Conservation (phyloP, 305 asterid species). For the Plantago lanceolata region DNA sequence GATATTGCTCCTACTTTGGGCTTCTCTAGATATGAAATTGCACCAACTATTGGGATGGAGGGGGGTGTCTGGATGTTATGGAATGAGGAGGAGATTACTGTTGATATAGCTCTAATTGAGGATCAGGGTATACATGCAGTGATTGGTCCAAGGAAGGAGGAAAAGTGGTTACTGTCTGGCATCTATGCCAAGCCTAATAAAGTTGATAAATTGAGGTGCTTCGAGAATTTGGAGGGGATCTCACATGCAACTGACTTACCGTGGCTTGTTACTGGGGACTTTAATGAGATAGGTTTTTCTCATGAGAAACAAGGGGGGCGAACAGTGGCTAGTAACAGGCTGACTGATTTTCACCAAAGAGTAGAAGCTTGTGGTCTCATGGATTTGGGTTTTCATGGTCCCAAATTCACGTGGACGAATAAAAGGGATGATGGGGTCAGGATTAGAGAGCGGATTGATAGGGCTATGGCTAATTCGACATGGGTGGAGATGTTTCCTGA, state of each 20-base stretch:
- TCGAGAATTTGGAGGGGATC: background rate
- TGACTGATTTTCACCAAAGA: background rate
- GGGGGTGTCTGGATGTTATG: slow-evolving; percentile 6
- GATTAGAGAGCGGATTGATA: background rate
- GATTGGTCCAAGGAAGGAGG: background rate
- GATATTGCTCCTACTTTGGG: background rate
- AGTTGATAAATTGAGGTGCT: background rate
- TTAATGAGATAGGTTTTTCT: background rate
- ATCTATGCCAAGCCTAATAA: background rate
- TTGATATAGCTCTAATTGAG: background rate
- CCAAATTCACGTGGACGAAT: background rate
- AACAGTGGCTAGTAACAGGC: too few relatives aligned
- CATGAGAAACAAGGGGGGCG: background rate
- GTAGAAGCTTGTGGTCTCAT: background rate
- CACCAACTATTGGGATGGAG: background rate
- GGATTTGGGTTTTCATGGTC: background rate
- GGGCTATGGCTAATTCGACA: background rate
- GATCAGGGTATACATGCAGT: background rate
- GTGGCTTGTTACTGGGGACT: background rate
- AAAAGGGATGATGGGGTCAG: background rate
- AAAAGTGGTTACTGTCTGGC: background rate
- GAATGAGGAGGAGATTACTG: background rate
- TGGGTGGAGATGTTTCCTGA: background rate
- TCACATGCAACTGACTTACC: background rate
- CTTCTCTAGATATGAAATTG: background rate